Evolutionary conservation across 1,139 yeast species (phyloP), one percentile per base, ranked within the genome.

Genomic region (Geotrichum aggregatum): DNA sequence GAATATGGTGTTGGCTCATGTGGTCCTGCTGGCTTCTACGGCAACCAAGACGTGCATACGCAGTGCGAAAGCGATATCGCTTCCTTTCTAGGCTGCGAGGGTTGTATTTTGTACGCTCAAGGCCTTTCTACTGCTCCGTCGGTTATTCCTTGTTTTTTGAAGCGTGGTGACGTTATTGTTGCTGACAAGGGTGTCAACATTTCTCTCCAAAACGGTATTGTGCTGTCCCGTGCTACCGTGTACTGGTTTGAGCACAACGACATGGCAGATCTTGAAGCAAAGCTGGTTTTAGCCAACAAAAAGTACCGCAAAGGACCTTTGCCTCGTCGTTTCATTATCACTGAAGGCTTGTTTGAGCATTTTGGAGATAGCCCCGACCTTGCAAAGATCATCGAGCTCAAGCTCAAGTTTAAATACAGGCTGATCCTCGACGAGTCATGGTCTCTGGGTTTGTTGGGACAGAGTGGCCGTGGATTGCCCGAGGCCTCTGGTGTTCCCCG

Each of bases 21-120:
- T 74, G 97, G 98, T 28, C 98, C 99, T 2, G 96, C 98, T 41
- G 95, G 95, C 56, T 92, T 92, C 63, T 92, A 91, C 69, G 99
- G 98, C 56, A 86, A 92, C 58, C 97, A 89, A 69, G 97, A 89
- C 66, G 89, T 84, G 35, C 98, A 92, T 65, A 84, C 83, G 55
- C 76, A 84, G 61, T 76, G 88, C 58, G 96, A 91, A 67, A 82
- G 82, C 61, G 84, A 82, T 59, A 72, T 92, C 58, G 82, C 96
- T 7, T 68, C 72, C 36, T 92, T 82, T 63, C 78, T 91, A 59
- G 89, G 85, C 24, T 77, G 87, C 5, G 95, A 87, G 59, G 78
- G 78, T 55, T 83, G 89, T 44, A 87, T 92, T 56, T 74, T 92
- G 50, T 92, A 92, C 65, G 96, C 98, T 35, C 98, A 94, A 72